A percentile compares a stretch with the other conserved stretches of the same genome.
Evolutionary conservation across 148 eudicot genomes (phyloP).

Genomic region (Pouteria glomerata): DNA sequence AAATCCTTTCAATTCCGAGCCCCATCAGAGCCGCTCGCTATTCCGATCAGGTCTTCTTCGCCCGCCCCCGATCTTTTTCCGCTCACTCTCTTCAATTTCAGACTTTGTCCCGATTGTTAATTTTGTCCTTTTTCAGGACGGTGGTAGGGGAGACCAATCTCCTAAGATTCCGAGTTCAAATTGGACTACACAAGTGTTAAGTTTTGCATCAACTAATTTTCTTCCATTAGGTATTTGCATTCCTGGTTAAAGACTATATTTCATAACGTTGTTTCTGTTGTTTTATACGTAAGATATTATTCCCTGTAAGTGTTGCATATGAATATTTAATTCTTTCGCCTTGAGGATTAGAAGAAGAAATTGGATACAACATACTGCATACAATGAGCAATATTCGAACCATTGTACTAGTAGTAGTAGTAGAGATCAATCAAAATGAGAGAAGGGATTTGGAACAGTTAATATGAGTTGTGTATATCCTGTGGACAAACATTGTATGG

Average conservation of each 20-base stretch:
- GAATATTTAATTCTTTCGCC: background rate
- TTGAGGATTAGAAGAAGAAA: background rate
- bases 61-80: background rate
- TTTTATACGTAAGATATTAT: background rate
- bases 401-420: too few species aligned
- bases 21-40: constrained; percentile 18
- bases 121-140: constrained; percentile 16
- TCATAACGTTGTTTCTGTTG: background rate
- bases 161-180: constrained; percentile 8
- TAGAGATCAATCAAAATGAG: too few species aligned
- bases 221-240: constrained; percentile 57
- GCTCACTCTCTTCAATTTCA: background rate
- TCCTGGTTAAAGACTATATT: background rate
- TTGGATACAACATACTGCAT: background rate
- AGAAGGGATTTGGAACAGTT: too few species aligned
- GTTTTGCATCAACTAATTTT: constrained; percentile 46
- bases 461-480: too few species aligned
- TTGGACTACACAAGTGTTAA: constrained; percentile 27
- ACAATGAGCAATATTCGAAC: too few species aligned
- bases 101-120: background rate
- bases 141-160: constrained; percentile 16
- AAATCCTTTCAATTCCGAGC: constrained; percentile 13
- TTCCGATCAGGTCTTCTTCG: constrained; percentile 23
- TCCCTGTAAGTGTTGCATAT: background rate
- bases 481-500: too few species aligned